Base-by-base conservation (phyloP, 23 red algal genomes). In the Cyanidiococcus yangmingshanensis region DNA sequence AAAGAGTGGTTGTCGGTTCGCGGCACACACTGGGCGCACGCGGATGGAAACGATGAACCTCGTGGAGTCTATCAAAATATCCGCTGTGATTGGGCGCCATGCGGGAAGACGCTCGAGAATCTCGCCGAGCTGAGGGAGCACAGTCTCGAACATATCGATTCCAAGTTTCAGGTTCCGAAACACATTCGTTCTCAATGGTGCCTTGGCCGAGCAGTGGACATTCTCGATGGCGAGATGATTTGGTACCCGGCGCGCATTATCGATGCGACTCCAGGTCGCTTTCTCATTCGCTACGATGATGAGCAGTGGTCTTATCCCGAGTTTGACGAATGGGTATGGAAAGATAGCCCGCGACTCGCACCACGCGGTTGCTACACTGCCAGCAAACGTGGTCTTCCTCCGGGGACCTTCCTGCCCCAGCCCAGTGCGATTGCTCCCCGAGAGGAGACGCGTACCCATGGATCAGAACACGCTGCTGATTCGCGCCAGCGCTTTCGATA, bases 191-290 rank as follows among this genome's bases (percentile, higher is more conserved):
- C n/a, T 27, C 32, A 25, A 7, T 71, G 7, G 7, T 2, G n/a
- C 7, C 63, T 29, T 7, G 63, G 63, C 7, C 63, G 32, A 25
- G n/a, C 63, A 3, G 63, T 71, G 63, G 63, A 71, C 63, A 25
- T 71, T 7, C 63, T 71, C n/a, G 63, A 71, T 30, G 63, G 63
- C 63, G 63, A 71, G 32, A 71, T 71, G 63, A 71, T 71, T 29
- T 71, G 63, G 63, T 71, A 71, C 32, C 63, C 63, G n/a, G 63
- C 63, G 63, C 63, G 63, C n/a, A 71, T 71, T 12, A 25, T 71
- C 3, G 63, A 71, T 25, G 63, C 21, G 27, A 25, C 16, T 35
- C n/a, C n/a, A 12, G 63, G 32, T 25, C 63, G 63, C 27, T 71
- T 71, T 71, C 63, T 71, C 3, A 71, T 71, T 25, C 63, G 63